Conservation (phyloP, 2,329 filamentous ascomycete genomes). For the Talaromyces albobiverticillius region DNA sequence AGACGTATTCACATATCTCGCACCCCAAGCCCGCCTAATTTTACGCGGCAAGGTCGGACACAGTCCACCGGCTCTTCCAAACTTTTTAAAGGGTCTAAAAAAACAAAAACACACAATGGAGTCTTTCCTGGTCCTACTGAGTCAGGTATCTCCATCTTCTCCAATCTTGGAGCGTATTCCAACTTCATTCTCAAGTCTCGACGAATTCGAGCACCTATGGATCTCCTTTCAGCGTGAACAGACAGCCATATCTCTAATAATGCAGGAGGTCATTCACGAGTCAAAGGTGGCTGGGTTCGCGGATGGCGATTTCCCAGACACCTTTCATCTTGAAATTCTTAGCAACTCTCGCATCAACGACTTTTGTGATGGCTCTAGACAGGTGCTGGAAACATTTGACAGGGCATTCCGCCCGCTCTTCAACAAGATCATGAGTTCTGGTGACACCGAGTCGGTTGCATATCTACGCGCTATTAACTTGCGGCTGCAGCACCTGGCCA, state of each 20-base stretch:
- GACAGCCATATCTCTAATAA: background rate
- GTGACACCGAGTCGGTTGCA: background rate
- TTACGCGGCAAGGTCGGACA: constrained; percentile 1
- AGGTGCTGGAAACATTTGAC: constrained; percentile 4
- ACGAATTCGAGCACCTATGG: constrained; percentile 6
- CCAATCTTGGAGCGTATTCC: background rate
- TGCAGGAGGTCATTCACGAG: constrained; percentile 3
- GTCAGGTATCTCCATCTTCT: background rate
- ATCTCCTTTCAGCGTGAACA: constrained; percentile 7
- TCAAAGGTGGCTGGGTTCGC: background rate
- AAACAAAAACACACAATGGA: constrained; percentile 6
- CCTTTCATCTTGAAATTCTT: constrained; percentile 1
- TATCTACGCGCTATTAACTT: constrained; percentile 7
- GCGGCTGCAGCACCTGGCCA: constrained; percentile 3
- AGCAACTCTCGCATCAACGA: background rate
- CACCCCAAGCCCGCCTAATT: constrained; percentile 7
- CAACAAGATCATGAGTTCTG: constrained; percentile 5
- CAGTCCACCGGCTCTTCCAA: constrained; percentile 2
- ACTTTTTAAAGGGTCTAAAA: constrained; percentile 1
- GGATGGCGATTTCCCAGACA: background rate
- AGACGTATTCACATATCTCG: constrained; percentile 8
- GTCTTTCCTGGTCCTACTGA: constrained; percentile 2
- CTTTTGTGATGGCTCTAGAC: constrained; percentile 4
- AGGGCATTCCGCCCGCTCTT: constrained; percentile 6
- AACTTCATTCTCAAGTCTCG: constrained; percentile 1